Conservation (phyloP, 2,329 filamentous ascomycete species). For the Xylaria multiplex region DNA sequence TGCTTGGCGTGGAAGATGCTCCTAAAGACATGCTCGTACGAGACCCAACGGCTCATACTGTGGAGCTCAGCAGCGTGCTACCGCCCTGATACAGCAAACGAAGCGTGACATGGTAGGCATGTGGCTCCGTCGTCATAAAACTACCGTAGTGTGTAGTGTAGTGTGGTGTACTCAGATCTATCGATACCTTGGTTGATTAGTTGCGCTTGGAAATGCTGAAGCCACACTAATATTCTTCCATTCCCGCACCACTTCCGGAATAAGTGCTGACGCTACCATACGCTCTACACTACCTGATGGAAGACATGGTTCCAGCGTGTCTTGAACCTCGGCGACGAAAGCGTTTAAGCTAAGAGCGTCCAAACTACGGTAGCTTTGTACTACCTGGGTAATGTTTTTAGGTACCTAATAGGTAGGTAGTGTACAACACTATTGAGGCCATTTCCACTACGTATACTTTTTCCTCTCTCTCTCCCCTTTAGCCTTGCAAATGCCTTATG, state of each 20-base stretch:
- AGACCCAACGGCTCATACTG: conserved; percentile 17
- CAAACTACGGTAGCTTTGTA: conserved; percentile 5
- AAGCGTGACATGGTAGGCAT: conserved; percentile 13
- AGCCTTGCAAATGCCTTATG: conserved; percentile 1
- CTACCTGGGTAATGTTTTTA: too few species aligned
- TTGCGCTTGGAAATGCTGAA: conserved; percentile 6
- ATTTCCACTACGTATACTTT: not conserved
- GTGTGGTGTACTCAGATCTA: not conserved
- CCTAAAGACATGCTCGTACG: not conserved
- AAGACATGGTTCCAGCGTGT: conserved; percentile 28
- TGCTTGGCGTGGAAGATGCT: conserved; percentile 22
- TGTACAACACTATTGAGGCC: not conserved
- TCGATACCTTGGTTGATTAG: conserved; percentile 4
- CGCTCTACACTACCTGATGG: conserved; percentile 8
- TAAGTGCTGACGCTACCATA: conserved; percentile 26
- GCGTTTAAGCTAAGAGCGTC: conserved; percentile 5
- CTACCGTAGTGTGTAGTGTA: too few species aligned
- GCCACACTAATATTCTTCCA: conserved; percentile 9
- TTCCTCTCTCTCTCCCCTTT: not conserved
- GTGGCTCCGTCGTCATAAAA: conserved; percentile 14
- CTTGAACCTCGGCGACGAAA: conserved; percentile 20
- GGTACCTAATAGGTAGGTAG: not conserved
- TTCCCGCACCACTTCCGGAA: conserved; percentile 12
- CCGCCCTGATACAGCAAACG: conserved; percentile 26
- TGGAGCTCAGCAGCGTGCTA: conserved; percentile 20